These are phyloP conservation scores for Karstenula rhodostoma DNA, from an alignment of 2,329 filamentous ascomycete species.

Conservation along the genomic window DNA sequence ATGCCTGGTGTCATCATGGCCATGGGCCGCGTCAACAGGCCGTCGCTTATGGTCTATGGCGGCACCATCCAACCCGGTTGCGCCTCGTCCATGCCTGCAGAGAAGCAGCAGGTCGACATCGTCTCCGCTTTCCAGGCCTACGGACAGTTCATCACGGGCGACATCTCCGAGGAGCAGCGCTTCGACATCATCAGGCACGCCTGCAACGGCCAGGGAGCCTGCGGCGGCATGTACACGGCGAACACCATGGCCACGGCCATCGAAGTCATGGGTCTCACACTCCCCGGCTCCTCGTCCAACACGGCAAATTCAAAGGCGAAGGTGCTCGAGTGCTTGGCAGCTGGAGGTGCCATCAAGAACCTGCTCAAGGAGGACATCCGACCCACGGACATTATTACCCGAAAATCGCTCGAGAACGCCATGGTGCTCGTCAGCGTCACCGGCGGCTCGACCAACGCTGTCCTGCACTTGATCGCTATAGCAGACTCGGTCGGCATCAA, in stretches of 20 bases:
- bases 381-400: slow-evolving; percentile 59
- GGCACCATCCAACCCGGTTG: slow-evolving; percentile 94
- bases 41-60: slow-evolving; percentile 97
- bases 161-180: slow-evolving; percentile 89
- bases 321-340: slow-evolving; percentile 59
- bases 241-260: slow-evolving; percentile 63
- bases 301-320: slow-evolving; percentile 61
- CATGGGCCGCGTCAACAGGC: slow-evolving; percentile 93
- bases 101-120: slow-evolving; percentile 83
- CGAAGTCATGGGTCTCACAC: slow-evolving; percentile 60
- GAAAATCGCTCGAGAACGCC: slow-evolving; percentile 59
- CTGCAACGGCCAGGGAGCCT: slow-evolving; percentile 83
- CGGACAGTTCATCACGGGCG: slow-evolving; percentile 89
- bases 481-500: slow-evolving; percentile 60
- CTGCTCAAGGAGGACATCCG: slow-evolving; percentile 60
- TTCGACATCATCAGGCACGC: slow-evolving; percentile 95
- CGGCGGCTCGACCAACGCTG: slow-evolving; percentile 60
- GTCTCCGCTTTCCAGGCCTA: slow-evolving; percentile 98
- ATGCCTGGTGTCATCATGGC: slow-evolving; percentile 77
- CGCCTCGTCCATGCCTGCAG: slow-evolving; percentile 68
- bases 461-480: slow-evolving; percentile 61
- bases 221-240: slow-evolving; percentile 76
- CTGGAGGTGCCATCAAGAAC: slow-evolving; percentile 60
- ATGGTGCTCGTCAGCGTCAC: slow-evolving; percentile 61
- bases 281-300: slow-evolving; percentile 61